phyloP scores from a whole-genome alignment of 768 basidiomycete genomes.

The Trametes maxima region DNA sequence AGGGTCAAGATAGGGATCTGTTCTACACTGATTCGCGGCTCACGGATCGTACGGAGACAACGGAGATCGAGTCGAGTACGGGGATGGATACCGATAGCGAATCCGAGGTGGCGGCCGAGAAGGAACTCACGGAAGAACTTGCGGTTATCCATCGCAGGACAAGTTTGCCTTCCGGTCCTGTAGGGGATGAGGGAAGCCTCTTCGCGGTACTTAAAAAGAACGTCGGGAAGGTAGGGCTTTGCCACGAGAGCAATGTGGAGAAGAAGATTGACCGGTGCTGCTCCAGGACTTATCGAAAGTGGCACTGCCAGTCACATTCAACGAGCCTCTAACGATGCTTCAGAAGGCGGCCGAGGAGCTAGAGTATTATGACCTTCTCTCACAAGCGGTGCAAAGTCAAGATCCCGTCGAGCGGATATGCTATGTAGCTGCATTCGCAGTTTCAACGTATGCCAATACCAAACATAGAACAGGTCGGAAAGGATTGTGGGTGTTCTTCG shows the following conservation, averaged over 20 bases:
- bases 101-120: constrained; percentile 11
- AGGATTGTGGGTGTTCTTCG: constrained; percentile 66
- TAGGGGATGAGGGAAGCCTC: constrained; percentile 79
- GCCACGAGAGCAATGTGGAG: constrained; percentile 4
- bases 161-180: constrained; percentile 57
- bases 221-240: constrained; percentile 70
- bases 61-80: constrained; percentile 43
- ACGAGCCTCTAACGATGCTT: constrained; percentile 82
- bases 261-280: constrained; percentile 6
- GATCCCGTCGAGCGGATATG: constrained; percentile 72
- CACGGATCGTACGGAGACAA: constrained; percentile 25
- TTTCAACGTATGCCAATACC: constrained; percentile 83
- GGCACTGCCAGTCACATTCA: constrained; percentile 86
- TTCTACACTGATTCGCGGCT: constrained; percentile 19
- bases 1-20: constrained; percentile 35
- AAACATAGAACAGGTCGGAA: constrained; percentile 80
- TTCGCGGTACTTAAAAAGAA: constrained; percentile 86
- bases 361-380: constrained; percentile 74
- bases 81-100: constrained; percentile 56
- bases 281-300: constrained; percentile 78
- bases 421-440: constrained; percentile 81
- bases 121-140: constrained; percentile 25
- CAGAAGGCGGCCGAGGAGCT: constrained; percentile 84
- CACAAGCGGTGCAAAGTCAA: constrained; percentile 56
- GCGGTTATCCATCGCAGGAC: constrained; percentile 49